Evolutionary conservation across 129 eudicot species (phyloP).

Genomic region (Pulicaria dysenterica): DNA sequence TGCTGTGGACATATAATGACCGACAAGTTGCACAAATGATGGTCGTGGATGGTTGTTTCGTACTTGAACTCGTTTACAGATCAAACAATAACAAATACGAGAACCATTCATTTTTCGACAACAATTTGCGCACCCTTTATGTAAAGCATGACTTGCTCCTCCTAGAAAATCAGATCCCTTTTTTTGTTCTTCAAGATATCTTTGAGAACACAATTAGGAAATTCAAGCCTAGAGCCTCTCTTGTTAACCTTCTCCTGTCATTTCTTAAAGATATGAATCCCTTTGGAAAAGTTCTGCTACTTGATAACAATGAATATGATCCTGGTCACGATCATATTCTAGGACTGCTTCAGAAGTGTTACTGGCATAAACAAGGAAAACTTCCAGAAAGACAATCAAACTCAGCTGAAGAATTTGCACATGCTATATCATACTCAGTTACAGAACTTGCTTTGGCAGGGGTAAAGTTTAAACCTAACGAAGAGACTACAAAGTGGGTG

Average conservation of each 20-base stretch:
- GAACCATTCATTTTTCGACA: background rate
- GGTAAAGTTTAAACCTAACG: slow-evolving; percentile 4
- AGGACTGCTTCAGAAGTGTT: slow-evolving; percentile 7
- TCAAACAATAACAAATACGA: background rate
- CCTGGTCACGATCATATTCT: background rate
- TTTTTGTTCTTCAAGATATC: slow-evolving; percentile 3
- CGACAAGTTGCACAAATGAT: slow-evolving; percentile 17
- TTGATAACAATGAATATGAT: background rate
- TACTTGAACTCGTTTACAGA: background rate
- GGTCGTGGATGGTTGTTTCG: slow-evolving; percentile 26
- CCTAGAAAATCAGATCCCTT: slow-evolving; percentile 27
- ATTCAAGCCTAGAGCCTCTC: background rate
- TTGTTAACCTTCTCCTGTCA: background rate
- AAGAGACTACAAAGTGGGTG: background rate
- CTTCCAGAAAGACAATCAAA: background rate
- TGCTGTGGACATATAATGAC: background rate
- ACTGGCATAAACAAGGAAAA: background rate
- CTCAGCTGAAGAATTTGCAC: background rate
- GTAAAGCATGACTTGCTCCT: slow-evolving; percentile 9
- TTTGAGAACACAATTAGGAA: background rate
- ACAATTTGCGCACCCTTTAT: background rate
- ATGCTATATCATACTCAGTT: too few species aligned
- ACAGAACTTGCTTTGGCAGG: background rate
- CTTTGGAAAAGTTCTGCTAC: background rate
- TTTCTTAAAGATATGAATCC: background rate